phyloP scores from a whole-genome alignment of 768 basidiomycete genomes.

The Rhodotorula toruloides region DNA sequence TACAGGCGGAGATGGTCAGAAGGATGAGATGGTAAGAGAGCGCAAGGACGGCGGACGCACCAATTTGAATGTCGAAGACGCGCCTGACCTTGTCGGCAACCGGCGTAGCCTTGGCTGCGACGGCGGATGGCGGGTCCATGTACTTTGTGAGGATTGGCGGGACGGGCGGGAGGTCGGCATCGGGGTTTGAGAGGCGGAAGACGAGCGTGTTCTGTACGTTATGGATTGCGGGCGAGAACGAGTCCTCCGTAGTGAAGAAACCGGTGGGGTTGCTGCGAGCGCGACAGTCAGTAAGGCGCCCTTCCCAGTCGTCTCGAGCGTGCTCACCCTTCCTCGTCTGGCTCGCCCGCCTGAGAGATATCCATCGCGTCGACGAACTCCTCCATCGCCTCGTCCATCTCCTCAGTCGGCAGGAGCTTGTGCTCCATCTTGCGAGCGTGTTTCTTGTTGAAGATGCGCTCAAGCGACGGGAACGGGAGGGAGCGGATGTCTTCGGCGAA shows the following conservation, averaged over 20 bases:
- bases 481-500: constrained; percentile 90
- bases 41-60: constrained; percentile 47
- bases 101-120: constrained; percentile 58
- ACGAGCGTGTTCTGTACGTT: constrained; percentile 89
- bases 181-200: constrained; percentile 65
- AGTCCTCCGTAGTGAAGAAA: constrained; percentile 72
- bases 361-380: constrained; percentile 84
- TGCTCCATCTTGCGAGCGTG: constrained; percentile 71
- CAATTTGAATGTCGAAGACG: constrained; percentile 71
- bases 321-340: constrained; percentile 52
- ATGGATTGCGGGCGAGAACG: constrained; percentile 86
- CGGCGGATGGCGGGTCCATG: constrained; percentile 67
- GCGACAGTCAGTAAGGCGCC: too few species aligned
- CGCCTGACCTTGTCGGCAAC: constrained; percentile 61
- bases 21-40: neutral
- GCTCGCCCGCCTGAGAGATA: constrained; percentile 63
- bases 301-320: neutral
- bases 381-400: constrained; percentile 76
- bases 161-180: constrained; percentile 67
- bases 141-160: constrained; percentile 80
- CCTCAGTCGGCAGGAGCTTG: constrained; percentile 71
- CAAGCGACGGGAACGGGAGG: constrained; percentile 77
- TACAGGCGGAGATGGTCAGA: constrained; percentile 16
- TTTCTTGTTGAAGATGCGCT: constrained; percentile 64
- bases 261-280: constrained; percentile 55